These are phyloP conservation scores for Eucalyptus coolabah DNA, from an alignment of 345 rosid genomes.

Conservation along the genomic window DNA sequence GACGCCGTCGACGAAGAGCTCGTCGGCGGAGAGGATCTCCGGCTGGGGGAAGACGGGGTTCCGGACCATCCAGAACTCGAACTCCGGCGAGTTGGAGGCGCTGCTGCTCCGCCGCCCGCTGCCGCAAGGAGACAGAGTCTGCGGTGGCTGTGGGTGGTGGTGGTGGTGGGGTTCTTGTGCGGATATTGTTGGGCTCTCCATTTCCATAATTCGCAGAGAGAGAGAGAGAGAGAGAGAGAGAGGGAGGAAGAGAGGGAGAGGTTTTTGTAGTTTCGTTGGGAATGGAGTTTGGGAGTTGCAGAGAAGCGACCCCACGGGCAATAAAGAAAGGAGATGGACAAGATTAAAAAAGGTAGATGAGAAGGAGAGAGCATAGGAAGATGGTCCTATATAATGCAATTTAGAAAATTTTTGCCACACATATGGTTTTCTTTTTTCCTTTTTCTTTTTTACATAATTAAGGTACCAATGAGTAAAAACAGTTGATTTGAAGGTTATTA, in stretches of 20 bases:
- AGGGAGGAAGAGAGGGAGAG: neutral
- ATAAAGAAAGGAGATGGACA: neutral
- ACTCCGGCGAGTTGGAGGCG: constrained; percentile 42
- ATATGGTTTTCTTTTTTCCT: neutral
- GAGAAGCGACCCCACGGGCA: neutral
- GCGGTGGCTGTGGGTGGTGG: neutral
- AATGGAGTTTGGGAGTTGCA: neutral
- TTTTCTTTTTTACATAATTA: neutral
- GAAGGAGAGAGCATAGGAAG: neutral
- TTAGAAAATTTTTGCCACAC: neutral
- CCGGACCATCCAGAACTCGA: constrained; percentile 61
- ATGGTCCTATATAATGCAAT: neutral
- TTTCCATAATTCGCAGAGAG: neutral
- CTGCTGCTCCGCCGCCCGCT: neutral
- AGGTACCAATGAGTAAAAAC: neutral
- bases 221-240: neutral
- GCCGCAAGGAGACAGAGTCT: constrained; percentile 3
- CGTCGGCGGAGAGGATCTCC: constrained; percentile 57
- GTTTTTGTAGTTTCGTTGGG: neutral
- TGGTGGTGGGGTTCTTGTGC: neutral
- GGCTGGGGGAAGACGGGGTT: constrained; percentile 34
- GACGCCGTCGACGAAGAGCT: constrained; percentile 63
- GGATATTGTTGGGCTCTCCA: neutral
- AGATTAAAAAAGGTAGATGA: neutral
- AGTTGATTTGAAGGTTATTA: neutral